Evolutionary conservation across 2,329 filamentous ascomycete species (phyloP), one percentile per base, ranked within the genome.

Genomic region (Diaporthe vexans): DNA sequence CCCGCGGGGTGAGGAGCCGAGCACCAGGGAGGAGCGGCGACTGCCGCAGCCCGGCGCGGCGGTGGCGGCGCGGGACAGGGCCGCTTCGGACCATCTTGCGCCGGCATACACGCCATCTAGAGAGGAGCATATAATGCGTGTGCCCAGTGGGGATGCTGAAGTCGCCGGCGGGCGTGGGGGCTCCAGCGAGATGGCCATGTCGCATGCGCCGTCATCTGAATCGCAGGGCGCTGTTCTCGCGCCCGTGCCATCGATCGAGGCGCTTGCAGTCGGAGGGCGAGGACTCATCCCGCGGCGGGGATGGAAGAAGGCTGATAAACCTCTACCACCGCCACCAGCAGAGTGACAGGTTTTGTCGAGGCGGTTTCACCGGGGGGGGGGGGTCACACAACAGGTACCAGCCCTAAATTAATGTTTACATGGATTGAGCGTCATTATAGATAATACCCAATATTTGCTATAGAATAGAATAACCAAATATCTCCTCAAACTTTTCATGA

Each of bases 51-150:
- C 40, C 4, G 24, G 37, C 17, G 9, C 9, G 10, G 61, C 19
- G 11, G n/a, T 37, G 11, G 26, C 26, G 10, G 26, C 24, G 4
- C 17, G 19, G 40, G 40, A 65, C 43, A 10, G 29, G 11, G 26
- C 19, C 0, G 21, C 35, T 11, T 46, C 29, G 5, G 43, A 37
- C 43, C 26, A 19, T 10, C 19, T 15, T 24, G 46, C 29, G 29
- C 61, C 61, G 29, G 6, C 29, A 11, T 67, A 67, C 61, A 37
- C 61, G 43, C 61, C 61, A 15, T 29, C 61, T 51, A 43, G 43
- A 7, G 46, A 52, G 10, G 61, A 37, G 43, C 29, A 43, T 29
- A 52, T 29, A 43, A 21, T 26, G 61, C 43, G 46, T 11, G 26
- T 29, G 11, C 29, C 29, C 6, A n/a, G 43, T 11, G 46, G 19